Percentiles rank a stretch among this genome's conserved stretches.
Evolutionary conservation across 306 rosid genomes (phyloP).

Genomic region (Mimosa bimucronata): DNA sequence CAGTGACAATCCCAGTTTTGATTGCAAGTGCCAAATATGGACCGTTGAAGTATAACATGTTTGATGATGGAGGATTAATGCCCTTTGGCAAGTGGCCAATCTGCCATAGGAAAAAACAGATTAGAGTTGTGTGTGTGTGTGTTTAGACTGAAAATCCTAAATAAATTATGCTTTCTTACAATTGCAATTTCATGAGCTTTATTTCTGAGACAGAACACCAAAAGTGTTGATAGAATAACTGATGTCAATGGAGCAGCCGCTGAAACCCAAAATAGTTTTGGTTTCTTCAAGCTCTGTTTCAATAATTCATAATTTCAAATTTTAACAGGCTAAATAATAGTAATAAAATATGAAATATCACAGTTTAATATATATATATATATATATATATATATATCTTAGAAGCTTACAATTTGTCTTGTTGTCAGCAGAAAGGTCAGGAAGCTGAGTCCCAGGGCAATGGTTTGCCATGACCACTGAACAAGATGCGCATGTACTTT

Average conservation of each 20-base stretch:
- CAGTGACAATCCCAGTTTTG: conserved; percentile 89
- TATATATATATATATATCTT: neutral
- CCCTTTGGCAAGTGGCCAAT: conserved; percentile 85
- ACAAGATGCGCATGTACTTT: conserved; percentile 32
- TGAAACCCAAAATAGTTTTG: conserved; percentile 86
- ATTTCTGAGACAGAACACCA: conserved; percentile 64
- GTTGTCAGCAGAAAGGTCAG: conserved; percentile 66
- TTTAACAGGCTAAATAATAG: neutral
- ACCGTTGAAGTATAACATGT: conserved; percentile 77
- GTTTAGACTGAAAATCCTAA: neutral
- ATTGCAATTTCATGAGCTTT: conserved; percentile 59
- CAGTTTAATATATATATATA: neutral
- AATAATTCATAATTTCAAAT: conserved; percentile 25
- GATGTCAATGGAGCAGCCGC: conserved; percentile 97
- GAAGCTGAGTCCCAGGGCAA: conserved; percentile 73
- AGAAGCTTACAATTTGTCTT: conserved; percentile 73
- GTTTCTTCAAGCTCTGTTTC: conserved; percentile 80
- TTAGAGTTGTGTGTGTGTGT: neutral
- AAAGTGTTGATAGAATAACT: conserved; percentile 77
- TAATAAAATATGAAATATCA: neutral
- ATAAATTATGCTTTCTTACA: conserved; percentile 47
- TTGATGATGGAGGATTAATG: conserved; percentile 77
- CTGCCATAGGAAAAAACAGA: conserved; percentile 36
- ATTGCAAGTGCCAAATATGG: conserved; percentile 68
- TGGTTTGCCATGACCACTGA: conserved; percentile 98